Evolutionary conservation across 495 filamentous ascomycete genomes (phyloP), one percentile per base, ranked within the genome.

Genomic region (Penicillium samsonianum): DNA sequence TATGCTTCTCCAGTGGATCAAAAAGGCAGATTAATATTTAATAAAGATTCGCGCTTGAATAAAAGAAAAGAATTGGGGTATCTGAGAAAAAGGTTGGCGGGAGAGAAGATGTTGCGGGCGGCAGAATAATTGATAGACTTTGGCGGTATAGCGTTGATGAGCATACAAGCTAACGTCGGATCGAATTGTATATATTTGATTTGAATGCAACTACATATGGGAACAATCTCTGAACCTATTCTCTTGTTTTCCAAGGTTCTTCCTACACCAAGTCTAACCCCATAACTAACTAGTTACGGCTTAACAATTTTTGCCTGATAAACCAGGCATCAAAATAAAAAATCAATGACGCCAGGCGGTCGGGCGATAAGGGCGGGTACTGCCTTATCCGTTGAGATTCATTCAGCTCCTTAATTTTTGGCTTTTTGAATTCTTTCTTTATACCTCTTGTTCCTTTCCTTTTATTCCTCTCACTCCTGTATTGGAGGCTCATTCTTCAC

Each of bases 261-360:
- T 30, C 19, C 26, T n/a, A 33, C 12, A 28, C 7, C 14, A 28
- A 14, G n/a, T 14, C 5, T 28, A 22, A 12, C 8, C 2, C 28
- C n/a, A 10, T n/a, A 25, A 25, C 23, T 2, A 25, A 25, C n/a
- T n/a, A n/a, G n/a, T n/a, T 17, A 3, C 33, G 3, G 26, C 1
- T 17, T 28, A 19, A 7, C 14, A 7, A 46, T 26, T 16, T 16
- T n/a, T 30, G 50, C 53, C 53, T 47, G n/a, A 28, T 1, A 16
- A 17, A 33, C 47, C 43, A 22, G 53, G 53, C 14, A 44, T 28
- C 31, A 0, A n/a, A n/a, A 38, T 10, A 25, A 54, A 53, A 53
- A 54, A 54, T 20, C 28, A 25, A 64, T 65, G 61, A 70, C 65
- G 64, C 61, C 62, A 72, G 68, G 70, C 70, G 70, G 70, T 71